phyloP scores from a whole-genome alignment of 495 filamentous ascomycete genomes.

The Penicillium goetzii region DNA sequence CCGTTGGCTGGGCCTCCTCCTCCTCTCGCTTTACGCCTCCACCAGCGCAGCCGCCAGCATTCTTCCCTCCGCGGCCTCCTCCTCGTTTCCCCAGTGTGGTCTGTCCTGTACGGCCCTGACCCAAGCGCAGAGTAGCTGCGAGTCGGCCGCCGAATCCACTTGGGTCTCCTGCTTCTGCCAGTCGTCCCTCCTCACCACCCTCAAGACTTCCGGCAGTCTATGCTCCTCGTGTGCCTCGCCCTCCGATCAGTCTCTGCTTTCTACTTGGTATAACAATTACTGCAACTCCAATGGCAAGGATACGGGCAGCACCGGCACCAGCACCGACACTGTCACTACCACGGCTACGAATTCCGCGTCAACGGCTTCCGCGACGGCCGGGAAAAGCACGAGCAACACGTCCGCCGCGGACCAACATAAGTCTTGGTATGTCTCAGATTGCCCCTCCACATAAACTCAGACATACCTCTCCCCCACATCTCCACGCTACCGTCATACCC shows the following conservation, averaged over 20 bases:
- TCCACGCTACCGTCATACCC: background rate
- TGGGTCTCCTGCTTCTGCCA: slow-evolving; percentile 62
- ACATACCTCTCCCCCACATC: background rate
- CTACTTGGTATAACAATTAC: slow-evolving; percentile 54
- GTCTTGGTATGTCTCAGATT: slow-evolving; percentile 33
- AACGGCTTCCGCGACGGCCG: slow-evolving; percentile 18
- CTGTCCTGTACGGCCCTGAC: slow-evolving; percentile 48
- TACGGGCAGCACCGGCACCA: slow-evolving; percentile 13
- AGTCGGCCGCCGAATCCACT: slow-evolving; percentile 35
- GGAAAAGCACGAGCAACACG: slow-evolving; percentile 9
- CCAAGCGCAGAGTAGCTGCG: slow-evolving; percentile 51
- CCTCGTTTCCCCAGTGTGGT: slow-evolving; percentile 55
- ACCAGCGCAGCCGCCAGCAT: slow-evolving; percentile 24
- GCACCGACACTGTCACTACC: slow-evolving; percentile 22
- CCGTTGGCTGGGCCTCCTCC: slow-evolving; percentile 15
- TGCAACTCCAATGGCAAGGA: slow-evolving; percentile 38
- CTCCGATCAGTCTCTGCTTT: slow-evolving; percentile 42
- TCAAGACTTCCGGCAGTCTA: slow-evolving; percentile 44
- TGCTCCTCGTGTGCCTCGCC: slow-evolving; percentile 38
- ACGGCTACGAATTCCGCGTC: slow-evolving; percentile 19
- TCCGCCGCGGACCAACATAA: slow-evolving; percentile 18
- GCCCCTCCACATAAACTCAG: background rate
- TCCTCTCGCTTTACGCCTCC: slow-evolving; percentile 21
- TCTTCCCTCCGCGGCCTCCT: slow-evolving; percentile 27
- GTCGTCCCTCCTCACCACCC: slow-evolving; percentile 43